Evolutionary conservation across 2,329 filamentous ascomycete genomes (phyloP).

Genomic region (Aspergillus sp.): DNA sequence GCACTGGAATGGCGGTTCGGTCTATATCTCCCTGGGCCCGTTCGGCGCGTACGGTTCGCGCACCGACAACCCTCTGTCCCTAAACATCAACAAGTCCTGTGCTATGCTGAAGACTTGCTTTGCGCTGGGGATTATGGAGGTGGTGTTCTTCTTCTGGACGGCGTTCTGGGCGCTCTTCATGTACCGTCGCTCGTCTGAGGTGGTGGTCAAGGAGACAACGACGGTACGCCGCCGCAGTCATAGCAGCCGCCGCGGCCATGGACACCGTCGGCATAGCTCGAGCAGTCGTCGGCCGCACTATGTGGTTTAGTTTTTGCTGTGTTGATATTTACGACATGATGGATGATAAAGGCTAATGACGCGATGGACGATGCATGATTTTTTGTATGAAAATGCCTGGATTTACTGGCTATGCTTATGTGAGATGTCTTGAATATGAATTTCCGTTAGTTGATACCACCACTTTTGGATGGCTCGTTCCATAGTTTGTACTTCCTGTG

Average conservation of each 20-base stretch:
- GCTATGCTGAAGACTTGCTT: slow-evolving; percentile 89
- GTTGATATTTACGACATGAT: not conserved
- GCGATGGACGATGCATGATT: not conserved
- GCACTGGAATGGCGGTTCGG: slow-evolving; percentile 51
- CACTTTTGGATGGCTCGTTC: not conserved
- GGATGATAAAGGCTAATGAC: not conserved
- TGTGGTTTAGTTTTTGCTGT: slow-evolving; percentile 21
- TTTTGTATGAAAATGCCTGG: not conserved
- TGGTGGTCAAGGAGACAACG: slow-evolving; percentile 38
- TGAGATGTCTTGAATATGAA: no score
- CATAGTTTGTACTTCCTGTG: not conserved
- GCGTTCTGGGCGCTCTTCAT: slow-evolving; percentile 62
- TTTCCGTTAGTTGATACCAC: not conserved
- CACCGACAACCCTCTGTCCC: slow-evolving; percentile 47
- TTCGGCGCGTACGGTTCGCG: slow-evolving; percentile 54
- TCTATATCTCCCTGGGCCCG: slow-evolving; percentile 60
- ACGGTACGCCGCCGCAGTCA: slow-evolving; percentile 32
- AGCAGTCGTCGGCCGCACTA: slow-evolving; percentile 28
- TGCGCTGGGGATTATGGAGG: slow-evolving; percentile 86
- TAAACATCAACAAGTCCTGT: slow-evolving; percentile 71
- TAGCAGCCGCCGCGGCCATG: slow-evolving; percentile 34
- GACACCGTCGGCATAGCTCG: slow-evolving; percentile 28
- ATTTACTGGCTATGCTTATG: not conserved
- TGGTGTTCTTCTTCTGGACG: slow-evolving; percentile 75
- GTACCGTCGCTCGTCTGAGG: slow-evolving; percentile 28